Evolutionary conservation across 306 rosid species (phyloP).

Genomic region (Fagus sylvatica): DNA sequence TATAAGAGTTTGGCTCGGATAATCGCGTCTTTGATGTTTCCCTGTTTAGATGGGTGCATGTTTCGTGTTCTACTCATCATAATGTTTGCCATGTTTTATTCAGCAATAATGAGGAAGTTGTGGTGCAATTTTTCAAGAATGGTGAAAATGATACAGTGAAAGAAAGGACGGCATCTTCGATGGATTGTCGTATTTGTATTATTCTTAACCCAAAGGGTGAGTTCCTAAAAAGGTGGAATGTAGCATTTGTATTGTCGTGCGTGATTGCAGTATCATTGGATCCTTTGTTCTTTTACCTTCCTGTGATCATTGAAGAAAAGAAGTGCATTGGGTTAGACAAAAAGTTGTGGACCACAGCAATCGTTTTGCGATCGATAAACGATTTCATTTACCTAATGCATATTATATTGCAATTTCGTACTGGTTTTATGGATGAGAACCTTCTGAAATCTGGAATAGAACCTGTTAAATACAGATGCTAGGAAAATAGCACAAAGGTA

Average conservation of each 20-base stretch:
- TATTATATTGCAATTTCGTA: slow-evolving; percentile 84
- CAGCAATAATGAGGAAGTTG: too few species aligned
- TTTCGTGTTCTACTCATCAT: too few species aligned
- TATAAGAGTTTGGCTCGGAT: too few species aligned
- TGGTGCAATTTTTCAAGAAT: too few species aligned
- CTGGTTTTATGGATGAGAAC: slow-evolving; percentile 71
- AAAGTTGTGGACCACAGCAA: slow-evolving; percentile 70
- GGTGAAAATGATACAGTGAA: too few species aligned
- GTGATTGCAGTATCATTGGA: slow-evolving; percentile 81
- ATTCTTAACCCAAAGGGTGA: slow-evolving; percentile 91
- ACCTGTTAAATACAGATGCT: slow-evolving; percentile 83
- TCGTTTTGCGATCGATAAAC: slow-evolving; percentile 76
- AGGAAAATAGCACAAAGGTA: slow-evolving; percentile 86
- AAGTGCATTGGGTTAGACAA: slow-evolving; percentile 70
- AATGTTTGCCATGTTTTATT: too few species aligned
- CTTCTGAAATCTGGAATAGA: slow-evolving; percentile 88
- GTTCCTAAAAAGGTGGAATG: slow-evolving; percentile 93
- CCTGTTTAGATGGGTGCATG: too few species aligned
- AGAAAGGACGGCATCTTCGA: too few species aligned
- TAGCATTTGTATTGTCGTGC: slow-evolving; percentile 80
- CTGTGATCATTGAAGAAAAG: slow-evolving; percentile 58
- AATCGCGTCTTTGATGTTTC: too few species aligned
- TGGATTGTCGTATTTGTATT: too few species aligned
- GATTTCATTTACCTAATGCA: slow-evolving; percentile 78
- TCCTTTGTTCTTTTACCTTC: slow-evolving; percentile 86